These are phyloP conservation scores for Candida orba DNA, from an alignment of 805 yeast genomes.

Conservation along the genomic window DNA sequence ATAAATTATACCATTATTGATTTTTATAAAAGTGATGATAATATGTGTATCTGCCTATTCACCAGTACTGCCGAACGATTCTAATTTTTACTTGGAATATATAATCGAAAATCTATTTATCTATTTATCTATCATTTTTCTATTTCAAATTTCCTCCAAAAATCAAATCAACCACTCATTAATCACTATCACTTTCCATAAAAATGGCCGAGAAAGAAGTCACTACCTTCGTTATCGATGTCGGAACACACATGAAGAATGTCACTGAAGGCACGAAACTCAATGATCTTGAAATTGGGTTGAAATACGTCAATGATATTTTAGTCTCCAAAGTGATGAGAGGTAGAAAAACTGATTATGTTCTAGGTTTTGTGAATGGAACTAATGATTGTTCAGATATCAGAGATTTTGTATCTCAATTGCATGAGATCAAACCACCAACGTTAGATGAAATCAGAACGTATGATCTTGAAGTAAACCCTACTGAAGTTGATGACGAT, in stretches of 20 bases:
- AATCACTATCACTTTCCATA: too few species aligned
- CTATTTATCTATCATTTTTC: too few species aligned
- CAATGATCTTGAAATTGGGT: slow-evolving; percentile 30
- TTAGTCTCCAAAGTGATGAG: slow-evolving; percentile 23
- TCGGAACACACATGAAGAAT: slow-evolving; percentile 34
- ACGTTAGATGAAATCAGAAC: slow-evolving; percentile 1
- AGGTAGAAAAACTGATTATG: slow-evolving; percentile 34
- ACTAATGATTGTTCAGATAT: slow-evolving; percentile 5
- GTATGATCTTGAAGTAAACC: slow-evolving; percentile 1
- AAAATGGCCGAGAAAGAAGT: slow-evolving; percentile 9
- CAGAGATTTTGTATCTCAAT: slow-evolving; percentile 3
- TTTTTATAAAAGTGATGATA: too few species aligned
- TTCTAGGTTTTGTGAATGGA: slow-evolving; percentile 27
- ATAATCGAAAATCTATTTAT: too few species aligned
- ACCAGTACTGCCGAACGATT: too few species aligned
- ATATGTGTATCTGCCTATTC: too few species aligned
- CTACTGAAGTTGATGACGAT: slow-evolving; percentile 2
- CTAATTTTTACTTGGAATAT: too few species aligned
- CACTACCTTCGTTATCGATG: slow-evolving; percentile 39
- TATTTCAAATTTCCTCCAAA: too few species aligned
- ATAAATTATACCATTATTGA: too few species aligned
- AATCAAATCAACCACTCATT: too few species aligned
- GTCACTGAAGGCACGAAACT: slow-evolving; percentile 22
- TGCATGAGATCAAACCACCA: slow-evolving; percentile 5
- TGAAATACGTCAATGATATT: slow-evolving; percentile 36